phyloP scores from a whole-genome alignment of 2,329 filamentous ascomycete species.

The Phialophora macrospora region DNA sequence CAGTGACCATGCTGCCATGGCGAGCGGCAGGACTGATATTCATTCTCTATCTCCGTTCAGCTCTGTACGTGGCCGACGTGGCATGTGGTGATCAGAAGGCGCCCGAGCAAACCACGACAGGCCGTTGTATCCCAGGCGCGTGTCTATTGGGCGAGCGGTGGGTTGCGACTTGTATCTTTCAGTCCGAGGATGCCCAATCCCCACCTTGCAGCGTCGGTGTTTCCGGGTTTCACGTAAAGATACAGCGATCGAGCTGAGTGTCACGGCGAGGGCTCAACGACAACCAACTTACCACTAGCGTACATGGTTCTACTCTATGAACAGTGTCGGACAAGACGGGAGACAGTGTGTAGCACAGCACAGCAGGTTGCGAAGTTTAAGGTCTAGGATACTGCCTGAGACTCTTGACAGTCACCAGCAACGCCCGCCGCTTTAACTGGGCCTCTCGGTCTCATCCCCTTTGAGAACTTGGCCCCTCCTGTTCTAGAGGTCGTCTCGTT shows the following conservation, averaged over 20 bases:
- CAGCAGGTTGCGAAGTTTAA: background rate
- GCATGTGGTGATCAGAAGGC: background rate
- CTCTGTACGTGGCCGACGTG: background rate
- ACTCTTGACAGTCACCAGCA: background rate
- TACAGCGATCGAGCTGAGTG: background rate
- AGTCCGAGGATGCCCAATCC: background rate
- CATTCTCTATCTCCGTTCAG: background rate
- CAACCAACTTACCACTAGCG: too few species aligned
- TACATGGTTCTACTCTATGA: background rate
- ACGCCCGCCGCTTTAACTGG: background rate
- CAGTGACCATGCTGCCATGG: background rate
- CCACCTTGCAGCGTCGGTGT: background rate
- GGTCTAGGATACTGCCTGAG: background rate
- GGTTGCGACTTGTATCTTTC: background rate
- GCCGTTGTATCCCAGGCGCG: background rate
- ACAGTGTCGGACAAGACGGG: background rate
- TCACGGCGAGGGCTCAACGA: background rate
- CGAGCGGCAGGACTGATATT: background rate
- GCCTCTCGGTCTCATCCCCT: background rate
- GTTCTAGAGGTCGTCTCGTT: background rate
- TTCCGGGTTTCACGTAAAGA: conserved; percentile 3
- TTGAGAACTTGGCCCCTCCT: too few species aligned
- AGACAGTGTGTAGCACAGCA: background rate
- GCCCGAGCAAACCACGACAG: background rate
- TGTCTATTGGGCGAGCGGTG: background rate